A percentile compares a stretch with the other conserved stretches of the same genome.
These are phyloP conservation scores for Acanthamoeba triangularis DNA, from an alignment of 208 protist genomes.

Conservation along the genomic window DNA sequence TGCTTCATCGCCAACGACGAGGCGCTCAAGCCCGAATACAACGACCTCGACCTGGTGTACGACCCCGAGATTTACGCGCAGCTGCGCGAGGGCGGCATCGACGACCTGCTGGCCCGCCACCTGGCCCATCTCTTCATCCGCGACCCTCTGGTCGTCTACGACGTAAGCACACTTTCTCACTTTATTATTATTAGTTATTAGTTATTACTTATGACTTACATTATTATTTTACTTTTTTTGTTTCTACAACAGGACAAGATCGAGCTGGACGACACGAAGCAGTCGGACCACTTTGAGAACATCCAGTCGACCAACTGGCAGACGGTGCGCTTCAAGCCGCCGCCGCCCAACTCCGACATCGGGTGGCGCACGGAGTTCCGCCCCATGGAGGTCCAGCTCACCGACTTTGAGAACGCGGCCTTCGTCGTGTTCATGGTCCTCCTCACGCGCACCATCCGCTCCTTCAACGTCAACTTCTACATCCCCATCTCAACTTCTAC, in stretches of 20 bases:
- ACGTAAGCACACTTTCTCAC: constrained; percentile 74
- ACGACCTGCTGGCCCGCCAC: constrained; percentile 96
- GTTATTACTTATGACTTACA: neutral
- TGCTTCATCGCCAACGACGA: constrained; percentile 93
- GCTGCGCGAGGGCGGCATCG: constrained; percentile 92
- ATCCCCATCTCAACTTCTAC: constrained; percentile 98
- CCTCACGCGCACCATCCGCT: constrained; percentile 96
- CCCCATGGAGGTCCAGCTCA: constrained; percentile 95
- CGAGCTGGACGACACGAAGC: constrained; percentile 95
- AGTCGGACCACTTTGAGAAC: constrained; percentile 99
- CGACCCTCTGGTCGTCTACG: constrained; percentile 98
- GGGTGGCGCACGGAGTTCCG: constrained; percentile 82
- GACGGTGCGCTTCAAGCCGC: constrained; percentile 97
- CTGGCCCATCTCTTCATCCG: constrained; percentile 99
- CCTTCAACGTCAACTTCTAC: constrained; percentile 97
- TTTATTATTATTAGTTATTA: neutral
- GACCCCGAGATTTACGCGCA: constrained; percentile 82
- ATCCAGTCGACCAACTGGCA: constrained; percentile 99
- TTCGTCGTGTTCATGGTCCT: constrained; percentile 97
- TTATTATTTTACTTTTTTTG: constrained; percentile 5
- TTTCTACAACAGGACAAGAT: constrained; percentile 90
- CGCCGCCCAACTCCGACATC: constrained; percentile 87
- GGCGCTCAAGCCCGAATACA: constrained; percentile 93
- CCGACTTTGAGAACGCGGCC: constrained; percentile 99
- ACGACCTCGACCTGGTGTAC: constrained; percentile 89